Percentiles rank a stretch among this genome's conserved stretches.
Evolutionary conservation across 768 basidiomycete species (phyloP).

Genomic region (Mycena crocata): DNA sequence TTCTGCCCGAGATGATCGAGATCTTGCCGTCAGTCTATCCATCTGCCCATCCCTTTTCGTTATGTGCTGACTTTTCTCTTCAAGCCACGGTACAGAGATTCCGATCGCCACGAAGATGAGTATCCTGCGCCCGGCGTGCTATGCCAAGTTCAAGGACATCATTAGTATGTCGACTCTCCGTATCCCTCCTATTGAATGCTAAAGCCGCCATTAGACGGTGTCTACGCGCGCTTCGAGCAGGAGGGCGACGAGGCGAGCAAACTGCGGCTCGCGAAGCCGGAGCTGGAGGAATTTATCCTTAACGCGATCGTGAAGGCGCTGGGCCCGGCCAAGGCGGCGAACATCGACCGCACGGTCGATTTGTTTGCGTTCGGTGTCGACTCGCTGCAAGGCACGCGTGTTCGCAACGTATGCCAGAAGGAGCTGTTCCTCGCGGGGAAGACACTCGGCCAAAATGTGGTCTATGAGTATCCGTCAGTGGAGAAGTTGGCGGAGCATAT

Average conservation of each 20-base stretch:
- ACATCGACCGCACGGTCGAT: constrained; percentile 50
- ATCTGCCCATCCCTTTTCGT: background rate
- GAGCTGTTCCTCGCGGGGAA: constrained; percentile 45
- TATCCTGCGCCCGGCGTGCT: constrained; percentile 61
- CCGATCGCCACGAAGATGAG: constrained; percentile 65
- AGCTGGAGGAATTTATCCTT: constrained; percentile 50
- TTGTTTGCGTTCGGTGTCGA: constrained; percentile 63
- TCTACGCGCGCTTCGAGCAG: constrained; percentile 57
- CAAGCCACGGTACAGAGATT: constrained; percentile 53
- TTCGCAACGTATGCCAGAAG: constrained; percentile 61
- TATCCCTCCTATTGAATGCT: background rate
- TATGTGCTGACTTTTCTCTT: background rate
- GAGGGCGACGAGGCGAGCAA: constrained; percentile 44
- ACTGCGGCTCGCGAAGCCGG: constrained; percentile 37
- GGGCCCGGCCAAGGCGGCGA: constrained; percentile 43
- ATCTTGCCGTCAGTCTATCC: constrained; percentile 53
- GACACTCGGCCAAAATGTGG: constrained; percentile 54
- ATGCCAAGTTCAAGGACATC: constrained; percentile 59
- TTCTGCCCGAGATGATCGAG: constrained; percentile 62
- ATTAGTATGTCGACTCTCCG: constrained; percentile 46
- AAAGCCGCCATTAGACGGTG: constrained; percentile 37
- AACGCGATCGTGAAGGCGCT: constrained; percentile 49
- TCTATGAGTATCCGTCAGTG: constrained; percentile 63
- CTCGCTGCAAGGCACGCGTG: constrained; percentile 63
- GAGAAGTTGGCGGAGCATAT: constrained; percentile 57